phyloP scores from a whole-genome alignment of 2,329 filamentous ascomycete species.

The Lojkania enalia region DNA sequence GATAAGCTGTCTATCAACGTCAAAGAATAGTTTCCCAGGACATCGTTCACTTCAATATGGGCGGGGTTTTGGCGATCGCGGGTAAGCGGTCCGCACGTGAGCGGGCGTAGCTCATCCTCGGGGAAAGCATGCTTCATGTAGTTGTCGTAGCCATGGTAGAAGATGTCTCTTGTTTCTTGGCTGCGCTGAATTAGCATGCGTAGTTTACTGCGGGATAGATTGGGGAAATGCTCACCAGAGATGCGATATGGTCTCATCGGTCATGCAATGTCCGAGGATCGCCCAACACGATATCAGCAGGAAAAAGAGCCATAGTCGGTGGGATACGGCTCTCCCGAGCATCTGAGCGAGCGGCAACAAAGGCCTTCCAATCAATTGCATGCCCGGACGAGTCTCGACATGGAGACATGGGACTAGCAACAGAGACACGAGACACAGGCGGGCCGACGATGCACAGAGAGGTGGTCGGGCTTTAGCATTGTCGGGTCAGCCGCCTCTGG shows the following conservation, averaged over 20 bases:
- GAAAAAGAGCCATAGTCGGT: slow-evolving; percentile 37
- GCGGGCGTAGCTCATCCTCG: slow-evolving; percentile 89
- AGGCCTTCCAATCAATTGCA: slow-evolving; percentile 42
- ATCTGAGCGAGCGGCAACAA: slow-evolving; percentile 26
- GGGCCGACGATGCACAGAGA: not conserved
- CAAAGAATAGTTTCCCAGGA: slow-evolving; percentile 93
- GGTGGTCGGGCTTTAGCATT: not conserved
- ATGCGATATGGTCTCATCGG: slow-evolving; percentile 45
- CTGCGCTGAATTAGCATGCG: slow-evolving; percentile 28
- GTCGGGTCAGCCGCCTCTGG: not conserved
- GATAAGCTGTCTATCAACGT: slow-evolving; percentile 95
- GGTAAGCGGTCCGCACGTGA: slow-evolving; percentile 81
- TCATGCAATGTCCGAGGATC: slow-evolving; percentile 48
- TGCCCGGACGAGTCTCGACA: slow-evolving; percentile 34
- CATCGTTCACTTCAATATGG: slow-evolving; percentile 89
- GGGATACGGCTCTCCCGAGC: slow-evolving; percentile 26
- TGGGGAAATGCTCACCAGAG: slow-evolving; percentile 37
- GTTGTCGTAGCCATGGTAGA: slow-evolving; percentile 95
- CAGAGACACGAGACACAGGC: not conserved
- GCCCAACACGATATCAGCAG: slow-evolving; percentile 36
- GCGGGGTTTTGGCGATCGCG: slow-evolving; percentile 78
- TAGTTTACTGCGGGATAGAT: too few relatives aligned
- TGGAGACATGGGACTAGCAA: slow-evolving; percentile 38
- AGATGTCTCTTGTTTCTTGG: slow-evolving; percentile 67
- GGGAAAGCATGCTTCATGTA: slow-evolving; percentile 95